Evolutionary conservation across 305 asterid species (phyloP).

Genomic region (Rubia occidens): DNA sequence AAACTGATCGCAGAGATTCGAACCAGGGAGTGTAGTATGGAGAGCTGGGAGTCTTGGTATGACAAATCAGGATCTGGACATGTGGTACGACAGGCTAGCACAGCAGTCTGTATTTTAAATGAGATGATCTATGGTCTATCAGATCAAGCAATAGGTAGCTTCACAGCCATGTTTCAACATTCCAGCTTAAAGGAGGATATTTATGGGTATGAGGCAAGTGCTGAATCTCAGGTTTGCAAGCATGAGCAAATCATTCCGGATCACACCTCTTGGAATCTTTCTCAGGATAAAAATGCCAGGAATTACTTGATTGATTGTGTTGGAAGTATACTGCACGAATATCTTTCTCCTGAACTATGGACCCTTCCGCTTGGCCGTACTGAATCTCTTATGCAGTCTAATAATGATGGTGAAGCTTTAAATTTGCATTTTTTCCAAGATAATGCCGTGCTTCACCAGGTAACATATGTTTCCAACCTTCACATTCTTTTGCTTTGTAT

Average conservation of each 20-base stretch:
- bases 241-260: slow-evolving; percentile 25
- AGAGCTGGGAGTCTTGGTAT: slow-evolving; percentile 87
- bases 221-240: slow-evolving; percentile 10
- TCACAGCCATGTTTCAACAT: slow-evolving; percentile 34
- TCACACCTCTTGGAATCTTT: slow-evolving; percentile 32
- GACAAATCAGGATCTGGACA: slow-evolving; percentile 66
- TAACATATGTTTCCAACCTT: slow-evolving; percentile 26
- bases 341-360: slow-evolving; percentile 89
- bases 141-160: slow-evolving; percentile 43
- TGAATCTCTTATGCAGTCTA: slow-evolving; percentile 38
- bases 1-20: slow-evolving; percentile 62
- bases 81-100: slow-evolving; percentile 82
- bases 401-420: slow-evolving; percentile 43
- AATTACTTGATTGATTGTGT: slow-evolving; percentile 57
- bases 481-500: slow-evolving; percentile 7
- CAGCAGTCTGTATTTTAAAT: slow-evolving; percentile 79
- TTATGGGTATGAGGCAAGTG: slow-evolving; percentile 21
- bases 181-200: slow-evolving; percentile 24
- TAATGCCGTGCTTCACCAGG: slow-evolving; percentile 91
- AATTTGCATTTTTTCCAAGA: slow-evolving; percentile 60
- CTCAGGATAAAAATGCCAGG: slow-evolving; percentile 33
- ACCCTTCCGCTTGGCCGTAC: slow-evolving; percentile 62
- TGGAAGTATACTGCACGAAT: slow-evolving; percentile 81
- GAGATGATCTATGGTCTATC: slow-evolving; percentile 87
- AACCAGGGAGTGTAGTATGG: slow-evolving; percentile 44